Evolutionary conservation across 2,329 filamentous ascomycete species (phyloP), one percentile per base, ranked within the genome.

Genomic region (Chalaropsis ovoidea): DNA sequence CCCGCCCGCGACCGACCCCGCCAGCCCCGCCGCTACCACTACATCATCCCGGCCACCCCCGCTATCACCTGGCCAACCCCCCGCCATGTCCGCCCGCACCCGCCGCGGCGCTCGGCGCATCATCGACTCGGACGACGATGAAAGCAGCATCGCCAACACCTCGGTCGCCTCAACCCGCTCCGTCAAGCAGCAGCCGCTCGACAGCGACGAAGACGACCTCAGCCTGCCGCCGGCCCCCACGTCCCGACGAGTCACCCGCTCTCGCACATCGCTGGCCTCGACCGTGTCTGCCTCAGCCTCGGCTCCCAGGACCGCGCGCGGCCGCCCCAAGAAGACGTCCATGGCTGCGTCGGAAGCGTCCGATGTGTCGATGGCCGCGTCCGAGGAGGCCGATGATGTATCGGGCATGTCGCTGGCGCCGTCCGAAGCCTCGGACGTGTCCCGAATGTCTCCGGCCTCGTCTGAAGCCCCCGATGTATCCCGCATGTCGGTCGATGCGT

Each of bases 101-200:
- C 75, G 62, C 72, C 75, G 64, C 71, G 76, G 71, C 75, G 63
- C 63, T 31, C 63, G 66, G 39, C 66, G 87, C 71, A 88, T 86
- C 70, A 83, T 87, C 62, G 81, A 95, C 61, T 90, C 86, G 8
- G 90, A 93, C 52, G 90, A 95, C 67, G 76, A 80, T 47, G 78
- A 82, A 70, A 78, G 81, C 68, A 79, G 83, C 71, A 80, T 82
- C 63, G 77, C 73, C 52, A 74, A 70, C 45, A 61, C 49, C 35
- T 65, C 66, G 2, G 64, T 63, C 15, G 63, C 64, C 35, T 67
- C 65, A 31, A 63, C 65, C 31, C 61, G 65, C 39, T 58, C 60
- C 43, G 61, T 56, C 45, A 54, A 63, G 19, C 58, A 56, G 39
- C 61, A 66, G 52, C 35, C 39, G 27, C 61, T 35, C 27, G n/a